Conservation (phyloP, 257 asterid genomes). For the Fraxinus quadrangulata region DNA sequence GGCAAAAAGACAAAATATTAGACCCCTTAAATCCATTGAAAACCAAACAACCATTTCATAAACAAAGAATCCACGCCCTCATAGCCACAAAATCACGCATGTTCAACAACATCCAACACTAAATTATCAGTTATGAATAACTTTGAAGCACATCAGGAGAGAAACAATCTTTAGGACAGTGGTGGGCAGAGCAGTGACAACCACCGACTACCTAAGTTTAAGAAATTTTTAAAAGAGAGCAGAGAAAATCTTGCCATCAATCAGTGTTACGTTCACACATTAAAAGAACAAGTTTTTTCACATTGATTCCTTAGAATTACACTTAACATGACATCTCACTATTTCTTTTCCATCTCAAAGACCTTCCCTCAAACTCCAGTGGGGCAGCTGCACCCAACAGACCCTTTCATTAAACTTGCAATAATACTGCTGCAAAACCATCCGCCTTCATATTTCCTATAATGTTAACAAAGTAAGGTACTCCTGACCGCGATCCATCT, state of each 20-base stretch:
- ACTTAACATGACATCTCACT: neutral
- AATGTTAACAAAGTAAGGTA: neutral
- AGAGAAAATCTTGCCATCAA: neutral
- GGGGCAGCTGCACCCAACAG: too few relatives aligned
- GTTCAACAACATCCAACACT: too few relatives aligned
- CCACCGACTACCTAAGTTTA: neutral
- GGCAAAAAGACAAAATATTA: too few relatives aligned
- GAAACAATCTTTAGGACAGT: neutral
- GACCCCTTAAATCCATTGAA: neutral
- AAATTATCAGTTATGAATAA: neutral
- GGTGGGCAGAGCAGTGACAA: neutral
- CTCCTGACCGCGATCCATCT: neutral
- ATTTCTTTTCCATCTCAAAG: neutral
- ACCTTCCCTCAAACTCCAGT: neutral
- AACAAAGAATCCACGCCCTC: neutral
- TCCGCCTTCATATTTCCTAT: neutral
- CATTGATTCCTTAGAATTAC: neutral
- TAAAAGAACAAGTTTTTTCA: neutral
- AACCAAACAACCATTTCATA: neutral
- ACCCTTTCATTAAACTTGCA: neutral
- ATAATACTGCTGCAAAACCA: neutral
- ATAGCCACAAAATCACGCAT: neutral
- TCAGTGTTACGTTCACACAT: neutral
- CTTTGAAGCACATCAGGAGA: neutral
- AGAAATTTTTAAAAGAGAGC: neutral